phyloP scores from a whole-genome alignment of 1,284 basidiomycete genomes.

The Ceratobasidium papillatum region DNA sequence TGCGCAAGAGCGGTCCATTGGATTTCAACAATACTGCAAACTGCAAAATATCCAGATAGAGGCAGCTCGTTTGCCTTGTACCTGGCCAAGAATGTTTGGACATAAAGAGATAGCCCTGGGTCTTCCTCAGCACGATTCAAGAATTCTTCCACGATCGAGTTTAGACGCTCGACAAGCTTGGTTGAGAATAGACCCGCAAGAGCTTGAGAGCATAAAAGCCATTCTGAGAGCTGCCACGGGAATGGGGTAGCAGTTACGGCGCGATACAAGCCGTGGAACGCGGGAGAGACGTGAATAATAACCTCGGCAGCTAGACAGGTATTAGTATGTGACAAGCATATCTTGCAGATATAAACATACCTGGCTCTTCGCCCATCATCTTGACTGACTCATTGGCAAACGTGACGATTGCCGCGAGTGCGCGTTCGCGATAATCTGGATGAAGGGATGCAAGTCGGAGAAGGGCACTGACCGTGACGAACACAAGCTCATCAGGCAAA shows the following conservation, averaged over 20 bases:
- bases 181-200: constrained; percentile 68
- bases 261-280: constrained; percentile 87
- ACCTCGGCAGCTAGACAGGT: constrained; percentile 66
- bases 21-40: constrained; percentile 85
- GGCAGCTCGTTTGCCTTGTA: constrained; percentile 80
- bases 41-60: constrained; percentile 85
- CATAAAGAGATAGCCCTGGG: constrained; percentile 56
- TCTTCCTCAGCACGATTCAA: constrained; percentile 50
- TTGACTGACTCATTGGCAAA: constrained; percentile 69
- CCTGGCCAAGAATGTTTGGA: constrained; percentile 76
- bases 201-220: constrained; percentile 65
- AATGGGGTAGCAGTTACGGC: constrained; percentile 82
- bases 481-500: constrained; percentile 81
- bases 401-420: constrained; percentile 64
- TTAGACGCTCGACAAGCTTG: constrained; percentile 70
- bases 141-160: constrained; percentile 70
- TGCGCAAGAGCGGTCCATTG: constrained; percentile 86
- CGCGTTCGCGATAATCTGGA: constrained; percentile 58
- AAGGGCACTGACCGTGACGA: constrained; percentile 75
- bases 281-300: constrained; percentile 78
- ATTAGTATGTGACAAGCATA: neutral
- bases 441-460: constrained; percentile 69
- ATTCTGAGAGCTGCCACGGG: constrained; percentile 74
- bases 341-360: constrained; percentile 56
- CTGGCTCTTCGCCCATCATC: constrained; percentile 62